These are phyloP conservation scores for Solanum ossicruentum DNA, from an alignment of 257 asterid species.

Conservation along the genomic window DNA sequence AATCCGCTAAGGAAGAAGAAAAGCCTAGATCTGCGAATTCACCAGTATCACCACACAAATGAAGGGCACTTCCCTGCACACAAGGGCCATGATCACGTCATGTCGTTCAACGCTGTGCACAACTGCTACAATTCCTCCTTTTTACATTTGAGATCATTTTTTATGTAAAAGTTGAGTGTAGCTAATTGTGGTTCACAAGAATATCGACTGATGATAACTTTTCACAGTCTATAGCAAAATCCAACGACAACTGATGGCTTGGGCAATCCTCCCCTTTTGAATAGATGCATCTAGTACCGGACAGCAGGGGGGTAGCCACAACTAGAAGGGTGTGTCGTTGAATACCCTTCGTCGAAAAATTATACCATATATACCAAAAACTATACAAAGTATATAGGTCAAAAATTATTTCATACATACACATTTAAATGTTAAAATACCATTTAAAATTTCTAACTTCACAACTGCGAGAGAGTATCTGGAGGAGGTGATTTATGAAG, in stretches of 20 bases:
- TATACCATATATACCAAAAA: no score
- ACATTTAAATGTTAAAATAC: no score
- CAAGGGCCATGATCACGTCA: constrained; percentile 1
- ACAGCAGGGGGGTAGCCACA: no score
- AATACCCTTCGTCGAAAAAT: no score
- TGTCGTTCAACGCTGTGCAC: neutral
- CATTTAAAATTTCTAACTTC: no score
- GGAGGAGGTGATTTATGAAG: no score
- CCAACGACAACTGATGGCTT: neutral
- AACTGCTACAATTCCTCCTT: neutral
- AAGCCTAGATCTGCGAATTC: constrained; percentile 33
- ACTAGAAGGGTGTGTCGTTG: no score
- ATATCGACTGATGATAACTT: neutral
- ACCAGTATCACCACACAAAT: constrained; percentile 23
- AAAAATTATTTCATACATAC: no score
- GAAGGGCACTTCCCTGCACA: constrained; percentile 31
- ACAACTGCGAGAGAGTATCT: no score
- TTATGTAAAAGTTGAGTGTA: neutral
- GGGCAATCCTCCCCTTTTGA: no score
- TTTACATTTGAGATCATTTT: neutral
- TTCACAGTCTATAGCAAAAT: neutral
- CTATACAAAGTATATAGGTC: no score
- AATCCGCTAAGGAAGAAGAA: constrained; percentile 23
- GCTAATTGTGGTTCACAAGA: neutral
- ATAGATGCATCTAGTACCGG: no score